phyloP scores from a whole-genome alignment of 257 asterid genomes.

The Solanum virginianum region DNA sequence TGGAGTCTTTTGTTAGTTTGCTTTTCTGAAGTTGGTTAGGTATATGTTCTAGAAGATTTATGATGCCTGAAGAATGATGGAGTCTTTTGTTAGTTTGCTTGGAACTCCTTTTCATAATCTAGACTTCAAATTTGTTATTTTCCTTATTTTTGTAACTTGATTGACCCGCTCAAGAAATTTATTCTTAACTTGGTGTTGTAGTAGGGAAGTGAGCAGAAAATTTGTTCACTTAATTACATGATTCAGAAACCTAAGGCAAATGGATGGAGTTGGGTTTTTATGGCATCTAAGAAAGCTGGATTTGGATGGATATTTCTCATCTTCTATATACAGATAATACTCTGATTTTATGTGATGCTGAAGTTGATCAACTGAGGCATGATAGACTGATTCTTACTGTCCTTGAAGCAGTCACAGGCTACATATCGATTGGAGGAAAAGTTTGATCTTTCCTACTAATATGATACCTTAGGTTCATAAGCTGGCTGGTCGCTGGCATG shows the following conservation, averaged over 20 bases:
- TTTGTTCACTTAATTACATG: too few relatives aligned
- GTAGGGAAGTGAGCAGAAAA: too few relatives aligned
- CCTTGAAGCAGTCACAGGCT: not conserved
- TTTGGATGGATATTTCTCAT: too few relatives aligned
- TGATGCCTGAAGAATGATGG: not conserved
- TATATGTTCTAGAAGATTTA: not conserved
- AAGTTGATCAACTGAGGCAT: not conserved
- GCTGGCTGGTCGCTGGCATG: not conserved
- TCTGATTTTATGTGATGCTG: not conserved
- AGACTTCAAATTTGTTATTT: not conserved
- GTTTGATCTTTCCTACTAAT: not conserved
- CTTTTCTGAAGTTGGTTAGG: too few relatives aligned
- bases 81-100: not conserved
- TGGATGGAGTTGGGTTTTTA: too few relatives aligned
- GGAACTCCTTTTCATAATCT: not conserved
- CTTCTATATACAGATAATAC: not conserved
- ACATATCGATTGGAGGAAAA: not conserved
- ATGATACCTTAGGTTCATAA: not conserved
- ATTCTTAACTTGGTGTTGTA: not conserved
- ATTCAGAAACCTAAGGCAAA: too few relatives aligned
- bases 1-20: not conserved
- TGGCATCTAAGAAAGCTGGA: too few relatives aligned
- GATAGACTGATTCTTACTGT: not conserved
- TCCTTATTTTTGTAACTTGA: not conserved
- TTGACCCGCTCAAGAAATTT: not conserved